Evolutionary conservation across 345 rosid species (phyloP), one percentile per base, ranked within the genome.

Genomic region (Stellera chamaejasme): DNA sequence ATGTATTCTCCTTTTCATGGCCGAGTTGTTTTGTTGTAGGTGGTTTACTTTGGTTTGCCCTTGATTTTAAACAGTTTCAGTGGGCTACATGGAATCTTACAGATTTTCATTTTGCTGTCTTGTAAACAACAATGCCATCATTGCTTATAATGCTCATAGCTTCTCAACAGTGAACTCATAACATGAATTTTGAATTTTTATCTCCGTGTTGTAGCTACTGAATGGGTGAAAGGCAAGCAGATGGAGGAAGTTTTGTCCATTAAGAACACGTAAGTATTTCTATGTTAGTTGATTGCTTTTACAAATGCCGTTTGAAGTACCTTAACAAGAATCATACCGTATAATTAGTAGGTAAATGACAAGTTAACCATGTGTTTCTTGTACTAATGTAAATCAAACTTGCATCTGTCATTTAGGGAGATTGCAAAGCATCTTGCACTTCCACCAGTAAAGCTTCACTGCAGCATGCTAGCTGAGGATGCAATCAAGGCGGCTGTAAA

Each of bases 381-480:
- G 9, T 5, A 32, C 39, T 32, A 32, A 32, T 32, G 39, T 32
- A 3, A 32, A 8, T 32, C 39, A 49, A 12, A 16, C 8, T 16
- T 16, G 27, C 27, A 11, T 26, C 41, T 39, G 9, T 52, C 49
- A 48, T 55, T 49, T 81, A 94, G 99, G 27, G 83, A 87, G 58
- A 94, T 94, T 5, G 99, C 99, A 0, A 94, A 90, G 69, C 97
- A 94, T 79, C 96, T 94, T 6, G 79, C 96, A 49, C 96, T 94
- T 23, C 99, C 99, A 58, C 99, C 99, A 3, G 96, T 94, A 47
- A 94, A 94, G 85, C 84, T 94, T 53, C 99, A 94, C 62, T 90
- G 99, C 92, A 94, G 97, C 80, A 90, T 94, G 97, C 92, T 94
- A 55, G 99, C 99, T 0, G 99, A 94, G 81, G 99, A 94, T 65